These are phyloP conservation scores for Myxozyma mucilagina DNA, from an alignment of 805 yeast species.

Conservation along the genomic window DNA sequence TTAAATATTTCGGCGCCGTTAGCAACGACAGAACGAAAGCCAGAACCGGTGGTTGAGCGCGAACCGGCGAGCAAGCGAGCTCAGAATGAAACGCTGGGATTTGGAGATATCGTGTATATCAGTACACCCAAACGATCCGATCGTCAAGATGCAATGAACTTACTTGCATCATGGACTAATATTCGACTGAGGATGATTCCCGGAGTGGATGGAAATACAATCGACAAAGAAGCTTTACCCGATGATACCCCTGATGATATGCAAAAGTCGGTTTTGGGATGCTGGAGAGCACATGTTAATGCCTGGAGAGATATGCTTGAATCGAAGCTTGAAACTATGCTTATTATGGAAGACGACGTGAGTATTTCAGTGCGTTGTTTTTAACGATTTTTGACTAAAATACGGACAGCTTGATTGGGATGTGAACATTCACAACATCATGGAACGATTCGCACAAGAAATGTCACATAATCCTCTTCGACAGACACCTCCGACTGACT, in stretches of 20 bases:
- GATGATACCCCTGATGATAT: neutral
- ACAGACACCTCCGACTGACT: neutral
- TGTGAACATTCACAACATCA: slow-evolving; percentile 11
- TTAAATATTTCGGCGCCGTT: too few relatives aligned
- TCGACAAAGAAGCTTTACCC: slow-evolving; percentile 10
- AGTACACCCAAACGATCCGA: slow-evolving; percentile 21
- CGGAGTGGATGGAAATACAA: slow-evolving; percentile 15
- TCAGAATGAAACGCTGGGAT: slow-evolving; percentile 22
- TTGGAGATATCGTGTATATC: slow-evolving; percentile 20
- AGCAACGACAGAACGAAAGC: too few relatives aligned
- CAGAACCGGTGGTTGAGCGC: too few relatives aligned
- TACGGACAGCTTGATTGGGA: slow-evolving; percentile 7
- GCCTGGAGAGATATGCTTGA: slow-evolving; percentile 16
- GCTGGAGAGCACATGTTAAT: slow-evolving; percentile 25
- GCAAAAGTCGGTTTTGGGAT: slow-evolving; percentile 3
- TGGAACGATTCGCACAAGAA: neutral
- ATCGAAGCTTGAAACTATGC: slow-evolving; percentile 13
- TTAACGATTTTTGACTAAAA: neutral
- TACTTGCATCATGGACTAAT: neutral
- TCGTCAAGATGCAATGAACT: slow-evolving; percentile 21
- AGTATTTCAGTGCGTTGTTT: neutral
- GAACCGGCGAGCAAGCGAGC: neutral
- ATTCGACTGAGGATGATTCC: neutral
- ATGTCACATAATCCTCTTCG: slow-evolving; percentile 14
- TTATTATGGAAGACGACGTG: slow-evolving; percentile 20